Evolutionary conservation across 352 stramenopile genomes (phyloP), one percentile per base, ranked within the genome.

Genomic region (Phytopythium mirpurense): DNA sequence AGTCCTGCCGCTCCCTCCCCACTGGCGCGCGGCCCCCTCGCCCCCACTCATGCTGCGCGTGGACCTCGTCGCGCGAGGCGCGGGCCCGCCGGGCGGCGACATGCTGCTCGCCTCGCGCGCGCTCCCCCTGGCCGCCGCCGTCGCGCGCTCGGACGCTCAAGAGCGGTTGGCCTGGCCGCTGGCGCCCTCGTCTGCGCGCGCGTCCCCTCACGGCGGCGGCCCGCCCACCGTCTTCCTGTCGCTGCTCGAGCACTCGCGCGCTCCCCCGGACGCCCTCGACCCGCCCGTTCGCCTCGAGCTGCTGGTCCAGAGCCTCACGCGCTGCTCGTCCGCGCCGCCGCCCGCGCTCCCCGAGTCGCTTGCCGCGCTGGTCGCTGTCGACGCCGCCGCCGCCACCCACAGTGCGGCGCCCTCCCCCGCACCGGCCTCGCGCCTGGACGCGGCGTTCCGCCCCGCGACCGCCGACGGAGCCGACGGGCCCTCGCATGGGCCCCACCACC

Each of bases 71-170:
- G 62, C 72, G 42, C 70, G 76, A n/a, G 71, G 75, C 14, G 48
- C 57, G 4, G 88, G 76, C 7, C 76, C 88, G 42, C 74, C 86
- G 42, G 81, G 88, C 60, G 76, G n/a, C n/a, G n/a, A 91, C 56
- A 68, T 72, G 24, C 47, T 83, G 51, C 62, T 83, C 43, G 72
- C 57, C 26, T 62, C 55, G 9, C 63, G 61, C 12, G 8, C 68
- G 12, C 32, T 79, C 2, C 69, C 67, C 6, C 51, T 82, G n/a
- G 21, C 38, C 35, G 43, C n/a, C 24, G 9, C 36, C 3, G 26
- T 63, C 34, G 21, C 41, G 15, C 75, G 57, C 24, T 35, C 70
- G 16, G 26, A 53, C 3, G 57, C 59, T 16, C 68, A 81, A 35
- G 53, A 47, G 43, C 60, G 58, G 2, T 46, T 72, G n/a, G 66